These are phyloP conservation scores for Candida palmyrensis DNA, from an alignment of 805 yeast genomes.

Conservation along the genomic window DNA sequence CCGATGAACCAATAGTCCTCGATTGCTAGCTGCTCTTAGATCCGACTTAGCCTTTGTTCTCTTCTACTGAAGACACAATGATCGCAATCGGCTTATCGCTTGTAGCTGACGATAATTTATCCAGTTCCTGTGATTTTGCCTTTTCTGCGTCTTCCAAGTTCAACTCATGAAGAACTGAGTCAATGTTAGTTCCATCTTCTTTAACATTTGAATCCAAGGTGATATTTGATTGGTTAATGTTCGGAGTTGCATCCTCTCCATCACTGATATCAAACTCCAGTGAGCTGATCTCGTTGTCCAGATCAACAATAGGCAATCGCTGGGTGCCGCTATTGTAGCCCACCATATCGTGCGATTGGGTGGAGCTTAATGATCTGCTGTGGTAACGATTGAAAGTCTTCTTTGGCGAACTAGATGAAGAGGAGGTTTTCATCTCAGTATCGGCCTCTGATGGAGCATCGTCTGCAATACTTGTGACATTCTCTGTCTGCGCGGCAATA, in stretches of 20 bases:
- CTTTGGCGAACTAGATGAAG: not conserved
- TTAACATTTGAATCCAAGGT: not conserved
- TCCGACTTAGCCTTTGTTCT: too few relatives aligned
- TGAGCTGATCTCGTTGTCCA: constrained; percentile 38
- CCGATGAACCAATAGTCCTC: too few relatives aligned
- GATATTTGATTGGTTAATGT: constrained; percentile 4
- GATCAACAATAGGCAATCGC: constrained; percentile 42
- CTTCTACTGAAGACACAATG: too few relatives aligned
- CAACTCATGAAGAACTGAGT: constrained; percentile 1
- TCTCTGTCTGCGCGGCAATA: not conserved
- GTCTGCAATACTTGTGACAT: too few relatives aligned
- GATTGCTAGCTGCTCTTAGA: too few relatives aligned
- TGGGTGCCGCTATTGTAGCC: constrained; percentile 31
- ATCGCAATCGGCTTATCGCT: too few relatives aligned
- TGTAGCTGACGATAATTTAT: too few relatives aligned
- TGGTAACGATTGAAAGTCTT: constrained; percentile 17
- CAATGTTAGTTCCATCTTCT: constrained; percentile 1
- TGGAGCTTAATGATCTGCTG: constrained; percentile 29
- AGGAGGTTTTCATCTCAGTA: not conserved
- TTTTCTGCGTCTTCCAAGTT: constrained; percentile 2
- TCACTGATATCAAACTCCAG: constrained; percentile 29
- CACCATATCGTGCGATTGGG: constrained; percentile 30
- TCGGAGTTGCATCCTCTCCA: constrained; percentile 12
- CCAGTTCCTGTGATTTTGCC: too few relatives aligned
- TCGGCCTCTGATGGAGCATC: too few relatives aligned